A percentile compares a stretch with the other conserved stretches of the same genome.
phyloP scores from a whole-genome alignment of 1,139 yeast species.

The Suhomyces wounanorum region DNA sequence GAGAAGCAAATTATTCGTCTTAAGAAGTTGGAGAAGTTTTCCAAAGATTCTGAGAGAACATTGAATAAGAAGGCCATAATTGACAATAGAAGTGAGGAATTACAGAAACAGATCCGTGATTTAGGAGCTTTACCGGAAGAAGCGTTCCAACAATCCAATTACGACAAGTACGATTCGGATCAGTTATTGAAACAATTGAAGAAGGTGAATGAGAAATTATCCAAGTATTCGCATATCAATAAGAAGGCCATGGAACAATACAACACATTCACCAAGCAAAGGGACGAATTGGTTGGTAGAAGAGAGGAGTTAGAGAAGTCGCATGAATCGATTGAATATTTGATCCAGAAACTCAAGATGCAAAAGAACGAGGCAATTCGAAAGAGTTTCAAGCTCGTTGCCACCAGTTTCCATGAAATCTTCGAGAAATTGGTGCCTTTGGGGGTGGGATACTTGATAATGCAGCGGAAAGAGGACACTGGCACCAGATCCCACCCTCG shows the following conservation, averaged over 20 bases:
- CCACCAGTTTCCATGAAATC: conserved; percentile 69
- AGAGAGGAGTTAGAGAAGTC: conserved; percentile 71
- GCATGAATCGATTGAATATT: conserved; percentile 67
- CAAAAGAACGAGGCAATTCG: conserved; percentile 85
- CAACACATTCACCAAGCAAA: conserved; percentile 69
- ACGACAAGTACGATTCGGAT: conserved; percentile 51
- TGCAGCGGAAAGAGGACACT: conserved; percentile 46
- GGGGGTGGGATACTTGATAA: conserved; percentile 74
- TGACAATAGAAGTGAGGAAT: conserved; percentile 65
- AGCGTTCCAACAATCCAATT: conserved; percentile 53
- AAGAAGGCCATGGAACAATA: conserved; percentile 90
- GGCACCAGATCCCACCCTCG: not conserved
- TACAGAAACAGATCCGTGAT: conserved; percentile 74
- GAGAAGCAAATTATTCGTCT: conserved; percentile 57
- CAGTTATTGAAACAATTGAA: conserved; percentile 59
- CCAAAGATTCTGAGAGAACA: conserved; percentile 65
- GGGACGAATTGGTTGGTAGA: conserved; percentile 65
- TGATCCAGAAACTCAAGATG: conserved; percentile 70
- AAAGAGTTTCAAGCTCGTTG: conserved; percentile 75
- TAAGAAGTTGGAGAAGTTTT: conserved; percentile 60
- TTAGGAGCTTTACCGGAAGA: conserved; percentile 89
- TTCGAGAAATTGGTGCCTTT: conserved; percentile 82
- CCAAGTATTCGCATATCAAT: conserved; percentile 75
- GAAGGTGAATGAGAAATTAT: conserved; percentile 57
- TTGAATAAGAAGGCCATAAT: conserved; percentile 66